phyloP scores from a whole-genome alignment of 345 rosid species.

The Populus ilicifolia region DNA sequence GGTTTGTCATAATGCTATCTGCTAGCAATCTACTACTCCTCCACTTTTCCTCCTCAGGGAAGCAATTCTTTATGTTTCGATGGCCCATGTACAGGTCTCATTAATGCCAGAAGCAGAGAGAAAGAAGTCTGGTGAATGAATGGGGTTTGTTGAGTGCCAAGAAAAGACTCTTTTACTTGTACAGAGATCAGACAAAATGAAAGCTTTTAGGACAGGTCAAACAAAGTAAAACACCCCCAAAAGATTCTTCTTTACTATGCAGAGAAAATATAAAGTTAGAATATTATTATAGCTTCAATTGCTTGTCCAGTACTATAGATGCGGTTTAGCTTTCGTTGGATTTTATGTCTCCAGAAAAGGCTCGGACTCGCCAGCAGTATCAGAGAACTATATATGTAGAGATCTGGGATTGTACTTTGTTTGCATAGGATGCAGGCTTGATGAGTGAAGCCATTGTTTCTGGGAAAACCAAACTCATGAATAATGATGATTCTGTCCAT shows the following conservation, averaged over 20 bases:
- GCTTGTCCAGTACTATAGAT: background rate
- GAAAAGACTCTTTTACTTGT: constrained; percentile 10
- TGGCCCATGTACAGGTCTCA: constrained; percentile 8
- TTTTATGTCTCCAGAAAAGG: background rate
- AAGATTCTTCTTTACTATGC: constrained; percentile 21
- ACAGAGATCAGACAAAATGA: constrained; percentile 21
- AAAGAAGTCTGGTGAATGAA: background rate
- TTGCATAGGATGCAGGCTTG: background rate
- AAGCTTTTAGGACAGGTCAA: constrained; percentile 23
- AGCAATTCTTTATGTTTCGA: background rate
- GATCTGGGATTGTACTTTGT: background rate
- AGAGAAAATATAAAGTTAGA: no score
- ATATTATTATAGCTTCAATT: no score
- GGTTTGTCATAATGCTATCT: constrained; percentile 2
- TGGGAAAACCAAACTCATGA: constrained; percentile 26
- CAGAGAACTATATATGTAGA: background rate
- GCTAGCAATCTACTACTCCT: background rate
- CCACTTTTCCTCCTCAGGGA: background rate
- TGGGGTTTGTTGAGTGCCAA: constrained; percentile 12
- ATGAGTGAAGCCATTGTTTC: background rate
- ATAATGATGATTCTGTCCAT: constrained; percentile 23
- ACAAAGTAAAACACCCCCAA: constrained; percentile 12
- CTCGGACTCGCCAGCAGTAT: background rate
- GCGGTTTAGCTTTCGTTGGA: background rate
- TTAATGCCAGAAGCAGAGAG: background rate